phyloP scores from a whole-genome alignment of 2,329 filamentous ascomycete genomes.

The Aspergillus sp. region DNA sequence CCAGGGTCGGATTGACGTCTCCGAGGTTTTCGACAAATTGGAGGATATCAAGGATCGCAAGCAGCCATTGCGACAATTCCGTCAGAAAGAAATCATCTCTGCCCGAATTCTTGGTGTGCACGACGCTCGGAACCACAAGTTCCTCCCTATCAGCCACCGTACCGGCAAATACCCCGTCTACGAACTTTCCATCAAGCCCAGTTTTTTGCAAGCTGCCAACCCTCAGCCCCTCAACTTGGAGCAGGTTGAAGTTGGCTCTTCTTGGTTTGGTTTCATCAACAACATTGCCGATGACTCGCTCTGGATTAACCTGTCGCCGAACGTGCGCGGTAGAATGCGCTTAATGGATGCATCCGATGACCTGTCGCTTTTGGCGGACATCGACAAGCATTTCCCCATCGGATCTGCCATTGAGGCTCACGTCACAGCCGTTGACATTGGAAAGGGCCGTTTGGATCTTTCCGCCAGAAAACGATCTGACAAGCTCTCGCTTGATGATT shows the following conservation, averaged over 20 bases:
- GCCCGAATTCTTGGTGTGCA: conserved; percentile 81
- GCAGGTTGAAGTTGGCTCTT: conserved; percentile 63
- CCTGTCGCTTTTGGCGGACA: conserved; percentile 66
- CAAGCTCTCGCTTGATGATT: conserved; percentile 59
- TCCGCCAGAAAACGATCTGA: conserved; percentile 63
- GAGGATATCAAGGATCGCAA: conserved; percentile 79
- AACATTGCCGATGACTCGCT: conserved; percentile 72
- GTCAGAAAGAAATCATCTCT: conserved; percentile 60
- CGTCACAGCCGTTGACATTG: conserved; percentile 65
- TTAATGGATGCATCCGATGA: conserved; percentile 84
- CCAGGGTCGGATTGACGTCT: conserved; percentile 87
- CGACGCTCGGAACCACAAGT: conserved; percentile 82
- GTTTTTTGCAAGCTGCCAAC: conserved; percentile 47
- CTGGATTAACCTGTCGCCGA: conserved; percentile 87
- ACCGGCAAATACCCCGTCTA: conserved; percentile 70
- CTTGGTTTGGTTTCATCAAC: conserved; percentile 80
- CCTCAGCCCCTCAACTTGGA: conserved; percentile 62
- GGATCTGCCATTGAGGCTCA: conserved; percentile 81
- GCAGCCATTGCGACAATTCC: conserved; percentile 68
- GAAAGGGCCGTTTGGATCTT: conserved; percentile 72
- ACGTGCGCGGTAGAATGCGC: conserved; percentile 74
- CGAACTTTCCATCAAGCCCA: conserved; percentile 77
- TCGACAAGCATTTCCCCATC: conserved; percentile 74
- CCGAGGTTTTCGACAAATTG: conserved; percentile 82
- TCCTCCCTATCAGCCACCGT: conserved; percentile 83